phyloP scores from a whole-genome alignment of 768 basidiomycete genomes.

The Pleurotus giganteus region DNA sequence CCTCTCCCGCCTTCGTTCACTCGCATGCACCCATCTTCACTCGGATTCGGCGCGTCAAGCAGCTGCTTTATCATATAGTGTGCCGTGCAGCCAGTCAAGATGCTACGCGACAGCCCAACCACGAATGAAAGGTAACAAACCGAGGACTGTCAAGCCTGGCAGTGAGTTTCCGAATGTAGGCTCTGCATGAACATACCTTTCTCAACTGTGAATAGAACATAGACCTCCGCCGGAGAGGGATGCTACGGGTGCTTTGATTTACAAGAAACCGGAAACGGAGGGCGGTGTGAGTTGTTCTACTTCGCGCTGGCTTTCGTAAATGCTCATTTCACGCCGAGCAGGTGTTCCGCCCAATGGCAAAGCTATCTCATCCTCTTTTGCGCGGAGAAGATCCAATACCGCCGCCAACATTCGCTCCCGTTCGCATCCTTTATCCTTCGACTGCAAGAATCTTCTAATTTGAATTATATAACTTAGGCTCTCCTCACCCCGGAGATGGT shows the following conservation, averaged over 20 bases:
- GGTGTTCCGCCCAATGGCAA: constrained; percentile 44
- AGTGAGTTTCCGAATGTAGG: background rate
- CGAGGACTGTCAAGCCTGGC: background rate
- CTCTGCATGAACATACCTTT: background rate
- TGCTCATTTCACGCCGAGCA: constrained; percentile 17
- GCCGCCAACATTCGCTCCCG: constrained; percentile 43
- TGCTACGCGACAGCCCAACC: constrained; percentile 1
- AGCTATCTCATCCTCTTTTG: constrained; percentile 40
- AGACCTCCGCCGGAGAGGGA: background rate
- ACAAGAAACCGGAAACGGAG: background rate
- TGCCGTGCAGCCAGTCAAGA: background rate
- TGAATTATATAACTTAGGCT: constrained; percentile 8
- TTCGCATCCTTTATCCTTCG: constrained; percentile 23
- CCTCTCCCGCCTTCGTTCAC: background rate
- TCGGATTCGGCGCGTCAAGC: background rate
- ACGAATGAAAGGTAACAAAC: background rate
- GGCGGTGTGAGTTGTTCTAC: background rate
- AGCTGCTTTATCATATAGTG: background rate
- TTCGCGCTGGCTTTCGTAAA: background rate
- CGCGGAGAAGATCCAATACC: constrained; percentile 33
- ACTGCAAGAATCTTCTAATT: background rate
- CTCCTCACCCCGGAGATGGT: constrained; percentile 30
- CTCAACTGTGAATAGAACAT: background rate
- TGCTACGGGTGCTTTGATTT: background rate
- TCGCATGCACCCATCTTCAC: background rate